Evolutionary conservation across 1,284 basidiomycete species (phyloP), one percentile per base, ranked within the genome.

Genomic region (Malassezia equina): DNA sequence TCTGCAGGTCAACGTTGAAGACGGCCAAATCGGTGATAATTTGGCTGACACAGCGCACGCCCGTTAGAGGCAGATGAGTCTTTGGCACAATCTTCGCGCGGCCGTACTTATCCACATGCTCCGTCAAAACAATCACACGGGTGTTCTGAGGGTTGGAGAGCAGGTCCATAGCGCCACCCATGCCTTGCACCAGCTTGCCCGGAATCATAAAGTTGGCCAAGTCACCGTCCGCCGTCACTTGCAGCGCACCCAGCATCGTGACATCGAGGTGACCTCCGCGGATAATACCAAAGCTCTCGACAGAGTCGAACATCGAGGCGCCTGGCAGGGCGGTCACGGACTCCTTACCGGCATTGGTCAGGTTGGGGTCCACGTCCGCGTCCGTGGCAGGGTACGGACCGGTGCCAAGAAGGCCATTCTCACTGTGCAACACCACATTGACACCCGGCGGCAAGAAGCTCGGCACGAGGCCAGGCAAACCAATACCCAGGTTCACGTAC

Each of bases 141-240:
- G 66, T 63, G 28, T 61, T 55, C 32, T 58, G 45, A 0, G 64
- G 66, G 50, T 62, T 63, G 24, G 61, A 61, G 36, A 65, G 61
- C 12, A 67, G 83, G 72, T 93, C 90, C 89, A 94, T 94, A 1
- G 90, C 90, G 52, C 91, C 90, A 27, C 90, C 90, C 74, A 94
- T 90, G 47, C 87, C 87, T 49, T 61, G 59, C n/a, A 66, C 65
- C 70, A 90, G 81, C 77, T 91, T 90, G 29, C 88, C 88, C 12
- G 90, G 90, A 64, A 95, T 90, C 90, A 94, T 95, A 75, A 88
- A 96, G 79, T 96, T 96, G 48, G 93, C 91, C 59, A 96, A 85
- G 73, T 96, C 90, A 88, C 83, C 93, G 21, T 83, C 83, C 64
- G 86, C 83, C 2, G 88, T 90, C 47, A 95, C 90, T 80, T 96